These are phyloP conservation scores for Cyclotella kingstonii DNA, from an alignment of 108 stramenopile species.

Conservation along the genomic window DNA sequence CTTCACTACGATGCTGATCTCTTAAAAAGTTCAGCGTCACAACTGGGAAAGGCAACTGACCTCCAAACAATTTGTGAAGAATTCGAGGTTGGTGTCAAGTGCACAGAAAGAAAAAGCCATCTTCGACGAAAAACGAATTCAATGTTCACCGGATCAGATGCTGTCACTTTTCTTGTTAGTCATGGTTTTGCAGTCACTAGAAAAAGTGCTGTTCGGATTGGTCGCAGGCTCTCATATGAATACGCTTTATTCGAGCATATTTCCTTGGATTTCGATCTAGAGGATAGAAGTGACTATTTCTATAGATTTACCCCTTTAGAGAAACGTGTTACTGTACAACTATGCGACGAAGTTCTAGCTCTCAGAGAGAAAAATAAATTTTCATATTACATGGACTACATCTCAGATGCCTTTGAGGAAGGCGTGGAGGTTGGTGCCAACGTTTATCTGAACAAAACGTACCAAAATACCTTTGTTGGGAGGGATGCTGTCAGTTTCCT, in stretches of 20 bases:
- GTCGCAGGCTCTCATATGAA: conserved; percentile 33
- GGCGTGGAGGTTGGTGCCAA: conserved; percentile 11
- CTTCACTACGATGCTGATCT: neutral
- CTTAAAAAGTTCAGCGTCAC: neutral
- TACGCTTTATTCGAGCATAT: conserved; percentile 50
- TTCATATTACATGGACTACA: conserved; percentile 6
- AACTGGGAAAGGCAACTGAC: neutral
- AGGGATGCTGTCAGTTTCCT: conserved; percentile 54
- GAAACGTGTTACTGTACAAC: neutral
- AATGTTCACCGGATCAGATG: conserved; percentile 30
- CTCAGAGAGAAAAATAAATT: neutral
- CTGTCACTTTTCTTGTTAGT: conserved; percentile 48
- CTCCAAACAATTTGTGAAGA: neutral
- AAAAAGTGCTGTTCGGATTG: conserved; percentile 49
- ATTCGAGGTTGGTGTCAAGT: neutral
- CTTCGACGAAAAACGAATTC: conserved; percentile 2
- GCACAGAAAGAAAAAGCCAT: neutral
- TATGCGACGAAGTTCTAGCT: neutral
- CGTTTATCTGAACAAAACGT: conserved; percentile 4
- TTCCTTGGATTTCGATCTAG: conserved; percentile 39
- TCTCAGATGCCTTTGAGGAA: conserved; percentile 19
- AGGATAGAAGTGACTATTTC: conserved; percentile 40
- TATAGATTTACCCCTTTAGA: conserved; percentile 38
- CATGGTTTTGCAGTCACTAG: conserved; percentile 30
- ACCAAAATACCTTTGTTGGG: conserved; percentile 51